Base-by-base conservation (phyloP, 176 grass and related monocot species). In the Carex littledalei region DNA sequence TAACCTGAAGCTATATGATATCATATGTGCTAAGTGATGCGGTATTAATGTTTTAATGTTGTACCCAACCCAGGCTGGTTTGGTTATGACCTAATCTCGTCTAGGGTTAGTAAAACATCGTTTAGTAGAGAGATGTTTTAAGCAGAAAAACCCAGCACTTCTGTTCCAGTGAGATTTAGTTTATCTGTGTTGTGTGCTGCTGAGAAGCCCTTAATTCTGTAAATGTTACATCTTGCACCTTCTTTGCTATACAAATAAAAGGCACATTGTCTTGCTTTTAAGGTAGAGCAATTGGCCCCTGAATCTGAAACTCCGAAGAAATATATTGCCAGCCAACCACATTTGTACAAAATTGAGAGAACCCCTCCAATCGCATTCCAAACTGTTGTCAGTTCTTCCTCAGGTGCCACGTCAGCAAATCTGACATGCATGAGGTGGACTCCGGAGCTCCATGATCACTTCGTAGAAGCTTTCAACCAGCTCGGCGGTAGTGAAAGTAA, bases 381-480 rank as follows among this genome's bases (percentile, higher is more conserved):
- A 69, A 61, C 0, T 41, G 3, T 60, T 77, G 8, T 49, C 53
- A 26, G 53, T 58, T 41, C 47, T 59, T 72, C 65, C 37, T 55
- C 35, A 63, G 20, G 47, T 43, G 31, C 24, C 12, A 26, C 7
- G 4, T 62, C 68, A 3, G 52, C 35, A 47, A 83, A 83, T 34
- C 50, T 49, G 1, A 15, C 63, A 55, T 15, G 35, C 32, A 66
- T 87, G 45, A 77, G 86, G 11, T 87, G 78, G 86, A 87, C 78
- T 8, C 76, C 24, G 1, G 79, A 87, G 49, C 63, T 87, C 29
- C 79, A 87, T 73, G 86, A 87, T 65, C 31, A 34, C 62, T 83
- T 83, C 32, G 79, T 87, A 58, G 86, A 87, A 49, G 78, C 78
- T 6, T 12, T 87, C 62, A 83, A 68, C 59, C 78, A 83, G 31